Base-by-base conservation (phyloP, 1,284 basidiomycete species). In the Sporisorium reilianum region DNA sequence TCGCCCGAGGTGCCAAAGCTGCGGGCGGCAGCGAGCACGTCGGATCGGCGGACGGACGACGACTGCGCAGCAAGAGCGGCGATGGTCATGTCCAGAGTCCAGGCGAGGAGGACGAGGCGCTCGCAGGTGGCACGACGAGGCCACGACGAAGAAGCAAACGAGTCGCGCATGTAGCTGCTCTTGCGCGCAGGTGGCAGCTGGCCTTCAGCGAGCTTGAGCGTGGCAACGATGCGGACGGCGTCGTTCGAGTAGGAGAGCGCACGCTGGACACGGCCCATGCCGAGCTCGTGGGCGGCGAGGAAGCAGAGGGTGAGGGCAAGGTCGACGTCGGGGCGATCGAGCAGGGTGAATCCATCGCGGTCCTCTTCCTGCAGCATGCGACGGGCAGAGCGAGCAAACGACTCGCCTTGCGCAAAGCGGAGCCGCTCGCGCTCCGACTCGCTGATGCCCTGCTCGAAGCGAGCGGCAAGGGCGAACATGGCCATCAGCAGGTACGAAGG, bases 401-500 rank as follows among this genome's bases (percentile, higher is more conserved):
- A 45, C 45, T 76, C 75, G 22, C 76, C 80, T 26, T 70, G 68
- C 3, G 64, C 55, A 49, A 59, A 77, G 28, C 73, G 67, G 20
- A n/a, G n/a, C n/a, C 54, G 67, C 20, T 67, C 60, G 16, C 71
- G 71, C 50, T 74, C 71, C 0, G 49, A 36, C 55, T 75, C 73
- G 54, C 55, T 56, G 54, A 62, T 65, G 28, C 60, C 73, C 57
- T 85, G 85, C 34, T 84, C 81, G 64, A 78, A 85, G 52, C 86
- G 85, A 10, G 85, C 82, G 22, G 85, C 77, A 22, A 87, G 66
- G 20, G 86, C 84, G 73, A 85, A 87, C 40, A 87, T 86, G 41
- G 85, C 81, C 69, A 86, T 83, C 52, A 87, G 78, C n/a, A 87
- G 79, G 42, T 85, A 77, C 6, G 85, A 83, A 14, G 86, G 85